These are phyloP conservation scores for Leptodermis oblonga DNA, from an alignment of 257 asterid species.

Conservation along the genomic window DNA sequence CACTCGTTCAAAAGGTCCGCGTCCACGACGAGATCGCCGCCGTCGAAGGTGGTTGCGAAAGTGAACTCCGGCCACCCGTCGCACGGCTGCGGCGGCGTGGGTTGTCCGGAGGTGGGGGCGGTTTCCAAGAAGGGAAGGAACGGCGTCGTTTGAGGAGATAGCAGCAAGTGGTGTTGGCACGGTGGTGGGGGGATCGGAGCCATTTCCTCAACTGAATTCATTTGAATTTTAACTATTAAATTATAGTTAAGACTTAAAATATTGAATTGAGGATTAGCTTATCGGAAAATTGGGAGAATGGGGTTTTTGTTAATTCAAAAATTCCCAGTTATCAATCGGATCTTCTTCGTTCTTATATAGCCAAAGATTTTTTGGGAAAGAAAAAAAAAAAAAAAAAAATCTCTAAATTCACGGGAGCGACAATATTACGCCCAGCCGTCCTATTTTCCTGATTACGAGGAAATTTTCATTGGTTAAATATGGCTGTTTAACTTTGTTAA, in stretches of 20 bases:
- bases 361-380: neutral
- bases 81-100: neutral
- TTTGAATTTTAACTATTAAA: neutral
- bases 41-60: neutral
- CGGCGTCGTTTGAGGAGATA: constrained; percentile 5
- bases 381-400: neutral
- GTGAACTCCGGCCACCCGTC: constrained; percentile 7
- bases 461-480: neutral
- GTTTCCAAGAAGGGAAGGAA: constrained; percentile 2
- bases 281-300: no score
- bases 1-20: constrained; percentile 1
- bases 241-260: neutral
- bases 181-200: neutral
- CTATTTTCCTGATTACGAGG: constrained; percentile 3
- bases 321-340: neutral
- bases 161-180: neutral
- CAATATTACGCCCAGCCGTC: neutral
- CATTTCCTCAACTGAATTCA: neutral
- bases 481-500: no score
- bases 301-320: constrained; percentile 10
- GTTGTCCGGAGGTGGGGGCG: neutral
- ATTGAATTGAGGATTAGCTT: neutral
- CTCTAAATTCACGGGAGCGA: neutral
- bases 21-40: neutral
- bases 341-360: neutral